These are phyloP conservation scores for Prunus davidiana DNA, from an alignment of 306 rosid species.

Conservation along the genomic window DNA sequence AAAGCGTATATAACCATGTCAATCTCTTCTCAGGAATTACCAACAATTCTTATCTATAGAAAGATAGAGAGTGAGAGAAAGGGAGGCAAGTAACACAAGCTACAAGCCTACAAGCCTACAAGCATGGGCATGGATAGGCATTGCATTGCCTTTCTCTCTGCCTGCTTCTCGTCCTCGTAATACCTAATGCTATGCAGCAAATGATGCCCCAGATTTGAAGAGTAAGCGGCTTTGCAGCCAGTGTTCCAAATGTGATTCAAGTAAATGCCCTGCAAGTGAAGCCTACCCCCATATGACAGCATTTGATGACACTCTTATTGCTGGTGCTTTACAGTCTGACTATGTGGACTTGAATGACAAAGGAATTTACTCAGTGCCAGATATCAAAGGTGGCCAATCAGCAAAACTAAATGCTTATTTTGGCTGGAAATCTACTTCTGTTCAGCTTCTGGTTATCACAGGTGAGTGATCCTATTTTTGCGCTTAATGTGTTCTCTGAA, in stretches of 20 bases:
- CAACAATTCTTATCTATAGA: not conserved
- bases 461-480: conserved; percentile 15
- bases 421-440: conserved; percentile 43
- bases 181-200: not conserved
- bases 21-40: not conserved
- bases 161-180: conserved; percentile 17
- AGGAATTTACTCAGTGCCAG: conserved; percentile 33
- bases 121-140: not conserved
- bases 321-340: conserved; percentile 36
- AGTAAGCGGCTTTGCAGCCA: conserved; percentile 33
- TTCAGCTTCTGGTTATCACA: conserved; percentile 32
- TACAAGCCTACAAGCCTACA: not conserved
- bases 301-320: conserved; percentile 31
- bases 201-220: conserved; percentile 12
- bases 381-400: conserved; percentile 37
- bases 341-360: conserved; percentile 27
- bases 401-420: conserved; percentile 24
- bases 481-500: not conserved
- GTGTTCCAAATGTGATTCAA: conserved; percentile 32
- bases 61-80: not conserved
- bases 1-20: not conserved
- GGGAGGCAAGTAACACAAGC: not conserved
- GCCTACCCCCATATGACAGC: conserved; percentile 38
- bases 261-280: conserved; percentile 30
- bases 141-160: not conserved